Evolutionary conservation across 257 asterid genomes (phyloP).

Genomic region (Scutellaria barbata): DNA sequence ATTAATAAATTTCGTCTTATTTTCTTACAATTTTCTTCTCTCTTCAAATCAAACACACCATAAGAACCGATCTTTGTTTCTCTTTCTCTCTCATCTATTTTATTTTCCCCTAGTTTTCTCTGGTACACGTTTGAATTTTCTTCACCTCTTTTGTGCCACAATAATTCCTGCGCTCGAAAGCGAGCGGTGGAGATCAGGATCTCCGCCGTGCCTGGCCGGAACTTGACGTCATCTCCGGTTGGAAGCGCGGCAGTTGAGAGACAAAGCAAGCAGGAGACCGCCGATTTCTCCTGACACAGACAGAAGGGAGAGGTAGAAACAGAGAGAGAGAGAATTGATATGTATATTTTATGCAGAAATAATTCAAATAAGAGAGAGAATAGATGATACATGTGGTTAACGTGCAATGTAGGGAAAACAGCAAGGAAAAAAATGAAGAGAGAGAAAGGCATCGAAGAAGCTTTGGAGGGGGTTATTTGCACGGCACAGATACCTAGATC

Average conservation of each 20-base stretch:
- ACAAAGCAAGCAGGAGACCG: slow-evolving; percentile 27
- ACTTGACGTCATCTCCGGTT: slow-evolving; percentile 36
- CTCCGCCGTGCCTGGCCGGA: slow-evolving; percentile 64
- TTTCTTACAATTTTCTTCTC: slow-evolving; percentile 39
- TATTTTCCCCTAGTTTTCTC: slow-evolving; percentile 14
- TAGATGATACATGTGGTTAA: slow-evolving; percentile 59
- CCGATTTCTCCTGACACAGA: slow-evolving; percentile 39
- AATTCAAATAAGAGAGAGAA: slow-evolving; percentile 41
- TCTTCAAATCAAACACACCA: slow-evolving; percentile 36
- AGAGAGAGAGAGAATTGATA: slow-evolving; percentile 26
- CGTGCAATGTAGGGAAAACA: slow-evolving; percentile 85
- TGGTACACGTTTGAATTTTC: slow-evolving; percentile 24
- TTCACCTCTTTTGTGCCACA: slow-evolving; percentile 3
- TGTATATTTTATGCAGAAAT: slow-evolving; percentile 36
- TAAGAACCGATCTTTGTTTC: slow-evolving; percentile 42
- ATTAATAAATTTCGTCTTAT: slow-evolving; percentile 2
- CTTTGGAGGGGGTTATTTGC: slow-evolving; percentile 81
- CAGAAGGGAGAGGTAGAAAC: slow-evolving; percentile 31
- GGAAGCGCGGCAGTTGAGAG: slow-evolving; percentile 43
- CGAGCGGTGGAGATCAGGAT: slow-evolving; percentile 59
- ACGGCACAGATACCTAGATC: slow-evolving; percentile 96
- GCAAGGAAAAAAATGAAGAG: slow-evolving; percentile 53
- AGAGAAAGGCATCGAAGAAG: slow-evolving; percentile 57
- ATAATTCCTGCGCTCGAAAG: slow-evolving; percentile 17
- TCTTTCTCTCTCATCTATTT: slow-evolving; percentile 29